Evolutionary conservation across 2,329 filamentous ascomycete genomes (phyloP), one percentile per base, ranked within the genome.

Genomic region (Ophiocordyceps camponoti-floridani): DNA sequence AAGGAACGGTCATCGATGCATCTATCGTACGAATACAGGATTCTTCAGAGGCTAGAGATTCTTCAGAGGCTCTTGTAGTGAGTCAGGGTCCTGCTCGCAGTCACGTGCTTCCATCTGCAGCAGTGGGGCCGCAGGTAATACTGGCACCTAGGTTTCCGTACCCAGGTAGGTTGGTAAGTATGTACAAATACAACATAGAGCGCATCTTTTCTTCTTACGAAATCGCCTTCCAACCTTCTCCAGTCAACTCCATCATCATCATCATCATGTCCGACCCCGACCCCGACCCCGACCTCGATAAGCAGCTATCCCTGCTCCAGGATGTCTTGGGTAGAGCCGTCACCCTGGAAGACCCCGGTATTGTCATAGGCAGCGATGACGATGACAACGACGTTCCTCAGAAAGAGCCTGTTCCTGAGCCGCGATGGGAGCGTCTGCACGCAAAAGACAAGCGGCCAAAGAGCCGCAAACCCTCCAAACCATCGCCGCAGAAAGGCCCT

Each of bases 241-340:
- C 35, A 18, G 16, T 38, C 16, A 18, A 10, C 8, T 18, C n/a
- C 13, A 18, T 37, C 33, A 9, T 18, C n/a, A 14, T n/a, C 35
- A 4, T 18, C 42, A 45, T 12, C 13, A 43, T 48, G 48, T 10
- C 45, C 12, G 46, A 49, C 42, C 26, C 40, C 33, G 33, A 49
- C 42, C 26, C 40, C 33, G 33, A 38, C 11, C 3, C 28, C 12
- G 28, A 30, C 12, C 28, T 51, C 11, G 43, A 43, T 13, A 42
- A 31, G 27, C 45, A 41, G 16, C 43, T 52, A 19, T 45, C 43
- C 11, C 47, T 46, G 41, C 47, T 52, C 16, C 49, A 52, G 40
- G 33, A 46, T 13, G 30, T 51, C 16, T 42, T 51, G n/a, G 49
- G 48, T 40, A 46, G 46, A 26, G 43, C 28, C 3, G 44, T 51